These are phyloP conservation scores for Leishmania gerbilli DNA, from an alignment of 208 protist genomes.

Conservation along the genomic window DNA sequence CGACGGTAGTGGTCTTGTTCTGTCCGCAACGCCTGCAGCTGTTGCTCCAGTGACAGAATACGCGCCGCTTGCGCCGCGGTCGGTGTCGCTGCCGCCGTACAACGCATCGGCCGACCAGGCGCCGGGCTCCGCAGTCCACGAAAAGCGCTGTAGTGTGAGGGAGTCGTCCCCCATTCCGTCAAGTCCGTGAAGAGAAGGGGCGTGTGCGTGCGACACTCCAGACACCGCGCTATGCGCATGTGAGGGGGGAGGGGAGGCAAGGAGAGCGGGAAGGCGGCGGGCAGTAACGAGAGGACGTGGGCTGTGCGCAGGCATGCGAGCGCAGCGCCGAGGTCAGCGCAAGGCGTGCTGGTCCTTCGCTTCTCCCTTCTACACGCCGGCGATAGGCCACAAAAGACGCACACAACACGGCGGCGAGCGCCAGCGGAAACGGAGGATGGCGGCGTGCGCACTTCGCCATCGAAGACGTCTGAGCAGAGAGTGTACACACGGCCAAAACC, in stretches of 20 bases:
- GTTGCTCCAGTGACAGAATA: conserved; percentile 5
- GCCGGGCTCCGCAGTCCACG: not conserved
- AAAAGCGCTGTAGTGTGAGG: not conserved
- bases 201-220: not conserved
- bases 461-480: no score
- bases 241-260: not conserved
- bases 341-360: no score
- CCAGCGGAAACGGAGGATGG: no score
- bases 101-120: not conserved
- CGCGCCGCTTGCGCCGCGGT: not conserved
- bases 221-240: not conserved
- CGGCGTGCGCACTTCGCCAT: no score
- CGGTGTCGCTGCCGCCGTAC: not conserved
- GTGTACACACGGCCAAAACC: no score
- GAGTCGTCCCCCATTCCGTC: not conserved
- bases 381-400: no score
- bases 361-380: no score
- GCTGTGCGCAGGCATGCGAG: not conserved
- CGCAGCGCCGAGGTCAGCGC: not conserved
- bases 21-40: conserved; percentile 1
- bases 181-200: not conserved
- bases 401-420: no score
- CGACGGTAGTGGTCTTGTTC: conserved; percentile 8
- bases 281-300: not conserved
- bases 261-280: not conserved